Base-by-base conservation (phyloP, 305 asterid genomes). In the Fraxinus albicans region DNA sequence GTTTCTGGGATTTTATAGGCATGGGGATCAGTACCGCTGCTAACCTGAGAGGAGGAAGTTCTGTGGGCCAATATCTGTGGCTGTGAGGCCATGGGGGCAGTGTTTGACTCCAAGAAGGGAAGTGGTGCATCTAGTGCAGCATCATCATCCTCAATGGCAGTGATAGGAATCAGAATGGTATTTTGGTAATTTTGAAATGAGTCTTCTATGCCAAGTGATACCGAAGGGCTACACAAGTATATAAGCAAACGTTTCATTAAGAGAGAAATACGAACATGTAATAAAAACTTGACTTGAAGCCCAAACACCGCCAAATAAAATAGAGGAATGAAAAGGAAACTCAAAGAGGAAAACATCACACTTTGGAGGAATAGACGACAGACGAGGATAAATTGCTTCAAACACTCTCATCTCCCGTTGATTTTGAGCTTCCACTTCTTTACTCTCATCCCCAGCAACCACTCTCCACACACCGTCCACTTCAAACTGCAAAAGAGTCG, bases 391-490 rank as follows among this genome's bases (percentile, higher is more conserved):
- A 23, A 92, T 86, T 58, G 96, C 97, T 91, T 92, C 97, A 0
- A 90, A 89, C 34, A 89, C 89, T 83, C 86, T 84, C 86, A 87
- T 87, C 86, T 88, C 92, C 44, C 97, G 90, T 42, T 84, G 86
- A 42, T 81, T 87, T 77, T 93, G 92, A 53, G 13, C 38, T 63
- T 81, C 86, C 17, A 73, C 42, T 79, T 94, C 96, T 53, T 74
- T 38, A 88, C 98, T 92, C 83, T 93, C 98, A 77, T 94, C 97
- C 33, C 97, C 98, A n/a, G 91, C 90, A 73, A 82, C 96, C 63
- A 92, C 93, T 55, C 75, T 84, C 98, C 94, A 93, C 0, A 73
- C 29, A n/a, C 76, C 82, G 12, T 84, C 86, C 74, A 92, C 79
- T 81, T 78, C 85, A 83, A 88, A 88, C 97, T 92, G 89, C 79